Conservation (phyloP, 1,284 basidiomycete genomes). For the Ganoderma multipileum region DNA sequence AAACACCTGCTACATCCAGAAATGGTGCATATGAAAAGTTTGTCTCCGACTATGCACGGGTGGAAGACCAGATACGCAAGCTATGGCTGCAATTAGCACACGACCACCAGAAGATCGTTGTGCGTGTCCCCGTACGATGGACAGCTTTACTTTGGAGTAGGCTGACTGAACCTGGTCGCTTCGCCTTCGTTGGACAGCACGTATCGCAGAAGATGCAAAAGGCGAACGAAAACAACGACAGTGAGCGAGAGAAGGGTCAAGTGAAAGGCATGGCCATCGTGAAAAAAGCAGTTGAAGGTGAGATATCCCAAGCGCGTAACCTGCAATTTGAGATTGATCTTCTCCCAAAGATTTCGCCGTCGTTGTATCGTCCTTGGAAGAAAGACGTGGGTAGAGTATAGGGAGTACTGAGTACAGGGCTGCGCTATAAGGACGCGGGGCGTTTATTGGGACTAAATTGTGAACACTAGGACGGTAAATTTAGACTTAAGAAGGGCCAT, state of each 20-base stretch:
- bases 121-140: conserved; percentile 11
- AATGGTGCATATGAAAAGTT: conserved; percentile 36
- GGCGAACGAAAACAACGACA: conserved; percentile 26
- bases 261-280: conserved; percentile 39
- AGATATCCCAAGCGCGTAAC: background rate
- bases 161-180: background rate
- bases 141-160: background rate
- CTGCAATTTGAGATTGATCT: background rate
- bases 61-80: conserved; percentile 37
- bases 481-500: background rate
- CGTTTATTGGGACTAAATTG: background rate
- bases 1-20: conserved; percentile 18
- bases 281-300: conserved; percentile 41
- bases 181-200: conserved; percentile 12
- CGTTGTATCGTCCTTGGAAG: conserved; percentile 8
- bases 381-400: background rate
- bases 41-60: conserved; percentile 35
- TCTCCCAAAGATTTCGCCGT: conserved; percentile 3
- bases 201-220: conserved; percentile 30
- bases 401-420: background rate
- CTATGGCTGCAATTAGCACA: conserved; percentile 32
- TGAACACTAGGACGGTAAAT: background rate
- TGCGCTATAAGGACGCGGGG: background rate
- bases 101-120: conserved; percentile 33
- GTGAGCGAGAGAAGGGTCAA: conserved; percentile 36